Percentiles rank a stretch among this genome's conserved stretches.
Evolutionary conservation across 345 rosid genomes (phyloP).

Genomic region (Crucihimalaya himalaica): DNA sequence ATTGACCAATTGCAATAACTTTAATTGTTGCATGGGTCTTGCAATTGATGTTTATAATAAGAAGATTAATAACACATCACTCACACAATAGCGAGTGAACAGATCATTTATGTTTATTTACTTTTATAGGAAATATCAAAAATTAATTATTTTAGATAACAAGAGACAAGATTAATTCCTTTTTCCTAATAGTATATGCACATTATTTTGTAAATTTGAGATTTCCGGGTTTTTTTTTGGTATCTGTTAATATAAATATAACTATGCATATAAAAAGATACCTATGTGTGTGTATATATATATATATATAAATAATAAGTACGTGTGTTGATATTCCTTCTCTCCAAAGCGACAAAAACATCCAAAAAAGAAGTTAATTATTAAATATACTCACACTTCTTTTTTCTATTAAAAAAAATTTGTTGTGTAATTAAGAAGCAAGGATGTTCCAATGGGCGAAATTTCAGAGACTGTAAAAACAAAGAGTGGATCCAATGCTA

Average conservation of each 20-base stretch:
- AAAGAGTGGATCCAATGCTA: conserved; percentile 9
- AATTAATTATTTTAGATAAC: too few relatives aligned
- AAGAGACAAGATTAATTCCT: too few relatives aligned
- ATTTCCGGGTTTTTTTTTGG: neutral
- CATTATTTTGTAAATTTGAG: neutral
- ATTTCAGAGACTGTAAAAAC: neutral
- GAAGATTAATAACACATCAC: neutral
- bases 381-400: neutral
- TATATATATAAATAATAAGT: too few relatives aligned
- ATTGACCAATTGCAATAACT: too few relatives aligned
- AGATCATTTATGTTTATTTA: too few relatives aligned
- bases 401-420: conserved; percentile 8
- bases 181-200: neutral
- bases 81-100: too few relatives aligned
- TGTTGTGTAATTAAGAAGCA: conserved; percentile 32
- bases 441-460: neutral
- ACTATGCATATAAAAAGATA: too few relatives aligned
- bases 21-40: neutral
- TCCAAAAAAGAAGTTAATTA: neutral
- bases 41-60: neutral
- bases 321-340: conserved; percentile 9
- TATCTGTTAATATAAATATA: neutral
- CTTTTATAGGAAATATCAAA: too few relatives aligned
- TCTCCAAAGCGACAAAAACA: conserved; percentile 23
- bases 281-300: too few relatives aligned